phyloP scores from a whole-genome alignment of 306 rosid species.

The Sophora flavescens region DNA sequence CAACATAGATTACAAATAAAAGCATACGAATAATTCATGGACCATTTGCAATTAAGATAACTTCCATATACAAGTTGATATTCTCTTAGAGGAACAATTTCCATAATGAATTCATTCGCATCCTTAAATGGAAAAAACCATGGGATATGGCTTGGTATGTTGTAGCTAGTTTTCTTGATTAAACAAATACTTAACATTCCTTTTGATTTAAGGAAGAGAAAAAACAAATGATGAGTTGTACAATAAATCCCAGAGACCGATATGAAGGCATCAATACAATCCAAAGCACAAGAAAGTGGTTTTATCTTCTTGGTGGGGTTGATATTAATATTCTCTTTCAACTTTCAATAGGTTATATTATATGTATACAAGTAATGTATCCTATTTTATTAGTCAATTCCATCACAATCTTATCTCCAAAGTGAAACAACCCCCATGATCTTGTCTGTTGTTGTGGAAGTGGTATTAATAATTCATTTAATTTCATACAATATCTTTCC shows the following conservation, averaged over 20 bases:
- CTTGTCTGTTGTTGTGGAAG: constrained; percentile 53
- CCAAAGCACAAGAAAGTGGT: constrained; percentile 52
- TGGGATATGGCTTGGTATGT: neutral
- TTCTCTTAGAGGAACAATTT: constrained; percentile 2
- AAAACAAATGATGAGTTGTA: constrained; percentile 19
- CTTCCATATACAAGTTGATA: constrained; percentile 17
- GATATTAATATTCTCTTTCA: constrained; percentile 37
- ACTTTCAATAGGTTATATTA: constrained; percentile 25
- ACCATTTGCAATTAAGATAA: constrained; percentile 16
- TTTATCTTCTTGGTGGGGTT: constrained; percentile 40
- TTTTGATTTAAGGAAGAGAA: neutral
- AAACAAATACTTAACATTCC: neutral
- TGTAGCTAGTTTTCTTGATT: neutral
- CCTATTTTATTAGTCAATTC: constrained; percentile 47
- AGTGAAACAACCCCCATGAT: constrained; percentile 52
- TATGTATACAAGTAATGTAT: constrained; percentile 9
- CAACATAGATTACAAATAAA: neutral
- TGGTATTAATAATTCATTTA: constrained; percentile 41
- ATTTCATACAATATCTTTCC: constrained; percentile 27
- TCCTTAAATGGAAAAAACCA: constrained; percentile 10
- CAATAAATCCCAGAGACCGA: constrained; percentile 7
- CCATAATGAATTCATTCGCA: neutral
- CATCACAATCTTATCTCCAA: constrained; percentile 57
- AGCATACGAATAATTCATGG: constrained; percentile 5
- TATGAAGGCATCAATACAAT: constrained; percentile 33